These are phyloP conservation scores for Desmodesmus armatus DNA, from an alignment of 139 green algal genomes.

Conservation along the genomic window DNA sequence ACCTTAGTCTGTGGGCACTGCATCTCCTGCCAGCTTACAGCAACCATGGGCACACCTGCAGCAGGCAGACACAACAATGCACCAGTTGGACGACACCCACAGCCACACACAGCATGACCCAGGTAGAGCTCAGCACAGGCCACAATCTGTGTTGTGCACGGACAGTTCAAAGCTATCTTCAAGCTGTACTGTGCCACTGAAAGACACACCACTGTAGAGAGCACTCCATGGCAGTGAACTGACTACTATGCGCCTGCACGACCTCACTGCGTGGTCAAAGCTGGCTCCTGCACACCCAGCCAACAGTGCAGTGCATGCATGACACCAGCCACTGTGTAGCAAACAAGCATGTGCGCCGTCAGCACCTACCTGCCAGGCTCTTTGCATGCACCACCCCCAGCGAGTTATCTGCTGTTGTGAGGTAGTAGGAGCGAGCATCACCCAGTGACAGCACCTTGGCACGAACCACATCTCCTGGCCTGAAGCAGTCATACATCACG, in stretches of 20 bases:
- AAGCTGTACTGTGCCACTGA: too few species aligned
- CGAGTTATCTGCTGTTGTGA: conserved; percentile 91
- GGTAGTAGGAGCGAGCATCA: conserved; percentile 88
- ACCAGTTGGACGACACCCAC: not conserved
- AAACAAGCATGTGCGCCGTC: too few species aligned
- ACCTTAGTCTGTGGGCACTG: conserved; percentile 78
- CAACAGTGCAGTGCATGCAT: too few species aligned
- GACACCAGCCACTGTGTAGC: too few species aligned
- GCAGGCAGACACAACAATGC: not conserved
- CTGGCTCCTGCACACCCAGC: too few species aligned
- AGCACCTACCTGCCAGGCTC: conserved; percentile 68
- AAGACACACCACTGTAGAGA: too few species aligned
- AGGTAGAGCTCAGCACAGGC: not conserved
- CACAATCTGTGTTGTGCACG: too few species aligned
- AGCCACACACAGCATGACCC: not conserved
- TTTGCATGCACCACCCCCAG: conserved; percentile 93
- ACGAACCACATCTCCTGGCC: conserved; percentile 87
- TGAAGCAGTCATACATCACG: conserved; percentile 87
- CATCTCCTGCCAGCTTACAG: conserved; percentile 87
- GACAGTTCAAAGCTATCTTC: too few species aligned
- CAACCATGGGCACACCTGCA: conserved; percentile 79
- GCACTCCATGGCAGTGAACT: too few species aligned
- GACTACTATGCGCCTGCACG: too few species aligned
- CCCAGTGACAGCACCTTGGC: conserved; percentile 83
- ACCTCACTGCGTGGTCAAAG: too few species aligned